Evolutionary conservation across 495 filamentous ascomycete genomes (phyloP).

Genomic region (Aspergillus diversus): DNA sequence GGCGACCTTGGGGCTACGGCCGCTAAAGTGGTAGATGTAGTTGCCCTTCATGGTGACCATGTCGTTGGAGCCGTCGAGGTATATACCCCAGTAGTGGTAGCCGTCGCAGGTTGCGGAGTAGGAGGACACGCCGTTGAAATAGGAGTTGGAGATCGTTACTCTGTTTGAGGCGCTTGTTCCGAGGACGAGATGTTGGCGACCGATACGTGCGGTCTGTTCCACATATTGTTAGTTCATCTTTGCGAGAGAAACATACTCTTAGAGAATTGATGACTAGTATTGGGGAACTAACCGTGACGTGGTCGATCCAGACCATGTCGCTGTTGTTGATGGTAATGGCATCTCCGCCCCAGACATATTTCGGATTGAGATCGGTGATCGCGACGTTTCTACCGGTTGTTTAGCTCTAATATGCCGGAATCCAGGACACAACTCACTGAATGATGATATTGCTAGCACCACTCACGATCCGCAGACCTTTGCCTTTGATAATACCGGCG

Average conservation of each 20-base stretch:
- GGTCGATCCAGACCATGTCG: conserved; percentile 53
- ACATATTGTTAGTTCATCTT: conserved; percentile 2
- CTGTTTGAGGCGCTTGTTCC: conserved; percentile 44
- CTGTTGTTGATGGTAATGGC: conserved; percentile 47
- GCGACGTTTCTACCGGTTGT: conserved; percentile 46
- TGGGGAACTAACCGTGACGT: conserved; percentile 45
- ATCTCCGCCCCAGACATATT: conserved; percentile 56
- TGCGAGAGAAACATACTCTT: neutral
- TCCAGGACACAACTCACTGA: conserved; percentile 32
- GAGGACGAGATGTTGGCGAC: conserved; percentile 50
- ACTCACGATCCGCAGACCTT: conserved; percentile 48
- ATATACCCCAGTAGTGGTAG: conserved; percentile 52
- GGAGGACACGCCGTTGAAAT: conserved; percentile 42
- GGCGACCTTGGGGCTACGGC: conserved; percentile 48
- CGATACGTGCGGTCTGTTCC: conserved; percentile 45
- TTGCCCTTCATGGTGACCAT: conserved; percentile 50
- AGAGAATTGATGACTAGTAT: conserved; percentile 8
- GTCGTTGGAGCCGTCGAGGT: conserved; percentile 45
- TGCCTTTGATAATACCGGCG: conserved; percentile 46
- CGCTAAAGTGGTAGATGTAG: conserved; percentile 51
- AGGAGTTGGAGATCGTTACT: conserved; percentile 52
- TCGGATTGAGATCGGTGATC: conserved; percentile 51
- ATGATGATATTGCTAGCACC: conserved; percentile 53
- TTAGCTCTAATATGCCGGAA: conserved; percentile 10
- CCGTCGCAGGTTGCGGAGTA: conserved; percentile 50